Evolutionary conservation across 805 yeast genomes (phyloP), one percentile per base, ranked within the genome.

Genomic region (Cyberlindnera misumaiensis): DNA sequence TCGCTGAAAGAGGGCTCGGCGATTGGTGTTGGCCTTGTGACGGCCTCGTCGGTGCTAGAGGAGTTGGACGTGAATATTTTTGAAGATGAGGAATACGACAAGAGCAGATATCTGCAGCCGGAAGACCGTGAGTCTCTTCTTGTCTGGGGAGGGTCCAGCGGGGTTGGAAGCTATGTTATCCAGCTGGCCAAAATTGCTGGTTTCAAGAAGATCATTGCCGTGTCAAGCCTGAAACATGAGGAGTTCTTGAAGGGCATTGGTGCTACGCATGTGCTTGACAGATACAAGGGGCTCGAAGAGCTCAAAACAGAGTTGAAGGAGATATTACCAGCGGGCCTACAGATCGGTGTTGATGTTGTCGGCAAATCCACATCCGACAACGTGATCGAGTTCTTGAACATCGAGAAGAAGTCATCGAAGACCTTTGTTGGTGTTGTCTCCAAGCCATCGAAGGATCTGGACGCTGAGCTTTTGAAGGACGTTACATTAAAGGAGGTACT

Each of bases 141-240:
- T 5, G 56, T 70, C n/a, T 70, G 74, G 74, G 75, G 75, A 28
- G 75, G 71, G 4, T 62, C 70, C 5, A 65, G 72, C 16, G 68
- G 68, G 27, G 73, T 70, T 30, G 75, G 73, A 0, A 51, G 67
- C 5, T 68, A 65, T 43, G 50, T 63, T 11, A 58, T 65, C 11
- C 75, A 70, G 46, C 42, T 69, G 28, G 70, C 72, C 1, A 66
- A 55, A 37, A 46, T 63, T 24, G 59, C 65, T 13, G 66, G 65
- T 3, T 58, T 68, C 29, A 39, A 52, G 14, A 60, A 56, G 16
- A 68, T 69, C 17, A 53, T 69, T 36, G 67, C 70, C 1, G 66
- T 73, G 15, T 68, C 80, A 6, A 64, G 74, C 3, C 40, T 47
- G 31, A 66, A 64, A 44, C 62, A 72, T 49, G 49, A 49, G 31